Evolutionary conservation across 345 rosid species (phyloP).

Genomic region (Gossypium arboreum): DNA sequence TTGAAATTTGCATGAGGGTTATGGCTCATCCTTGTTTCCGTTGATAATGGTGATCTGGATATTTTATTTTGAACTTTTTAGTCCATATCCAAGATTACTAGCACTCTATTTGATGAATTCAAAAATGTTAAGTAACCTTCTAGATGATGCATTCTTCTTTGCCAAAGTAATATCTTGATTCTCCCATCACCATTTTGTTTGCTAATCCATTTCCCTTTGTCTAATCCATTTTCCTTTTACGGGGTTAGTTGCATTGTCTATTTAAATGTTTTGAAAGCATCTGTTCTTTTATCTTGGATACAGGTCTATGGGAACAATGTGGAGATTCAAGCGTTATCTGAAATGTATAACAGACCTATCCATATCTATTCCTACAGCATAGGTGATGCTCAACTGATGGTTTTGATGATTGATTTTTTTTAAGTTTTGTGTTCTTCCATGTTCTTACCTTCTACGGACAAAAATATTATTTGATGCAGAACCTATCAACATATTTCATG

Average conservation of each 20-base stretch:
- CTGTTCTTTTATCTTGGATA: constrained; percentile 13
- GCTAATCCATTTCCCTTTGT: too few species aligned
- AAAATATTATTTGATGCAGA: constrained; percentile 40
- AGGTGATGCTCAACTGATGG: constrained; percentile 40
- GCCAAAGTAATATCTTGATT: neutral
- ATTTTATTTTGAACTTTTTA: neutral
- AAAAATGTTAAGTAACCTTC: neutral
- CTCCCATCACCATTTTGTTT: neutral
- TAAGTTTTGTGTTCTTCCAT: constrained; percentile 4
- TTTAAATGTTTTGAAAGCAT: constrained; percentile 8
- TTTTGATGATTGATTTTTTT: constrained; percentile 9
- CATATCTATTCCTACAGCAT: constrained; percentile 90
- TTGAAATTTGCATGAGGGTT: neutral
- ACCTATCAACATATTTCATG: constrained; percentile 93
- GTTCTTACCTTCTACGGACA: constrained; percentile 10
- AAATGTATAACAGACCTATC: constrained; percentile 96
- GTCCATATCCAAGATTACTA: neutral
- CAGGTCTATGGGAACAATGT: constrained; percentile 98
- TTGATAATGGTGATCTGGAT: neutral
- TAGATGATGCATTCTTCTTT: neutral
- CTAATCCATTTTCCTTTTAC: neutral
- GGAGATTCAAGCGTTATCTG: constrained; percentile 94
- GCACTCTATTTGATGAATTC: neutral
- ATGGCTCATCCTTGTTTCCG: neutral
- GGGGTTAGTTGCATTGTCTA: neutral